These are phyloP conservation scores for Pseudogymnoascus sp. DNA, from an alignment of 2,329 filamentous ascomycete genomes.

Conservation along the genomic window DNA sequence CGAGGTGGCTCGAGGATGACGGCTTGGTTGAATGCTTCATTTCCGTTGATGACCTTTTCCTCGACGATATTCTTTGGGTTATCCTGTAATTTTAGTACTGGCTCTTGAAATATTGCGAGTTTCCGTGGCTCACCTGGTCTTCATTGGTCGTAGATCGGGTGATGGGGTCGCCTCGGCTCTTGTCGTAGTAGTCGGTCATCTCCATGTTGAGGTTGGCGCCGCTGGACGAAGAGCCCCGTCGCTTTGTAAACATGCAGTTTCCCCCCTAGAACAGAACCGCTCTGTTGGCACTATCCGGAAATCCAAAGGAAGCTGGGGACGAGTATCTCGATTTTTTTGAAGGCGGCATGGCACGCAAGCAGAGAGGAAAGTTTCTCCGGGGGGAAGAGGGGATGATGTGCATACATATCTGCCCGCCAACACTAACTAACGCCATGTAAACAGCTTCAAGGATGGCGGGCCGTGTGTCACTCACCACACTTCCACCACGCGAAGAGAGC, in stretches of 20 bases:
- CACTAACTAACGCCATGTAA: not conserved
- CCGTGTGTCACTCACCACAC: conserved; percentile 4
- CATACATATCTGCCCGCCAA: not conserved
- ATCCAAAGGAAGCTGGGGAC: not conserved
- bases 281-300: not conserved
- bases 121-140: not conserved
- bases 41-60: conserved; percentile 40
- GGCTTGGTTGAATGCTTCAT: conserved; percentile 48
- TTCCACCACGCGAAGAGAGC: not conserved
- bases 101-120: not conserved
- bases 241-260: not conserved
- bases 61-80: not conserved
- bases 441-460: conserved; percentile 3
- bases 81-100: not conserved
- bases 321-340: not conserved
- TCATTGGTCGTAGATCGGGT: not conserved
- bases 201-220: conserved; percentile 13
- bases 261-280: not conserved
- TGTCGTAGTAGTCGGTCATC: conserved; percentile 6
- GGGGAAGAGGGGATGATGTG: not conserved
- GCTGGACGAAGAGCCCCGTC: conserved; percentile 7
- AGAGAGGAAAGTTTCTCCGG: not conserved
- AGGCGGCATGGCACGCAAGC: not conserved
- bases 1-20: conserved; percentile 44
- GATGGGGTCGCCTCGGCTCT: conserved; percentile 6